phyloP scores from a whole-genome alignment of 768 basidiomycete species.

The Daedaleopsis sinensis region DNA sequence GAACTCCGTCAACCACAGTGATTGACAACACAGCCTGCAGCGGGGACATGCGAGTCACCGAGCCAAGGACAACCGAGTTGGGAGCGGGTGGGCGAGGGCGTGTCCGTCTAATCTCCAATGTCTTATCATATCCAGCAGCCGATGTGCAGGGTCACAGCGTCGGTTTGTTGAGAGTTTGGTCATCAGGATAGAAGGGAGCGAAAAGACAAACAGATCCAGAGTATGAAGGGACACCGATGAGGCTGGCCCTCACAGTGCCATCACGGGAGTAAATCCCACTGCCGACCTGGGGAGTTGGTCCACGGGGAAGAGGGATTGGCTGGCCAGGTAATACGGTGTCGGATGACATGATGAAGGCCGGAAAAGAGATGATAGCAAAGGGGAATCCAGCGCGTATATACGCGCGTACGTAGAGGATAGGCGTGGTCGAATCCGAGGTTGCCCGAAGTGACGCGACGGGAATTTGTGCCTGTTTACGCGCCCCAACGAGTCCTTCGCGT shows the following conservation, averaged over 20 bases:
- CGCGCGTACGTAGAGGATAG: too few relatives aligned
- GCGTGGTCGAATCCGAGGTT: slow-evolving; percentile 15
- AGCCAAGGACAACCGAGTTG: slow-evolving; percentile 80
- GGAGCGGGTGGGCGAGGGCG: slow-evolving; percentile 73
- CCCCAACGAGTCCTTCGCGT: slow-evolving; percentile 22
- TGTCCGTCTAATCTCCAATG: slow-evolving; percentile 61
- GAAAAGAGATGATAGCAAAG: neutral
- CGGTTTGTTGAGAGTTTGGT: slow-evolving; percentile 17
- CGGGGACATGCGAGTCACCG: slow-evolving; percentile 81
- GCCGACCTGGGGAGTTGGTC: slow-evolving; percentile 61
- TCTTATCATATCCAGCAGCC: slow-evolving; percentile 38
- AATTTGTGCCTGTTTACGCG: slow-evolving; percentile 29
- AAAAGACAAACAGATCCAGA: slow-evolving; percentile 68
- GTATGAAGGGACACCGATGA: slow-evolving; percentile 64
- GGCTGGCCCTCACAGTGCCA: slow-evolving; percentile 65
- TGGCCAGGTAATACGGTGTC: slow-evolving; percentile 73
- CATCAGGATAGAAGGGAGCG: slow-evolving; percentile 26
- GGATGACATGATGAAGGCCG: slow-evolving; percentile 21
- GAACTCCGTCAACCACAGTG: slow-evolving; percentile 83
- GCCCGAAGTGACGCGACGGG: slow-evolving; percentile 21
- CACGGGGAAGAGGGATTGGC: slow-evolving; percentile 60
- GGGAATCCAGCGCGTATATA: neutral
- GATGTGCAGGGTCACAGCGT: slow-evolving; percentile 7
- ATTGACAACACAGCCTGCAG: slow-evolving; percentile 83
- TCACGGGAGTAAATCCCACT: slow-evolving; percentile 68